These are phyloP conservation scores for Globisporangium recalcitrans DNA, from an alignment of 352 stramenopile genomes.

Conservation along the genomic window DNA sequence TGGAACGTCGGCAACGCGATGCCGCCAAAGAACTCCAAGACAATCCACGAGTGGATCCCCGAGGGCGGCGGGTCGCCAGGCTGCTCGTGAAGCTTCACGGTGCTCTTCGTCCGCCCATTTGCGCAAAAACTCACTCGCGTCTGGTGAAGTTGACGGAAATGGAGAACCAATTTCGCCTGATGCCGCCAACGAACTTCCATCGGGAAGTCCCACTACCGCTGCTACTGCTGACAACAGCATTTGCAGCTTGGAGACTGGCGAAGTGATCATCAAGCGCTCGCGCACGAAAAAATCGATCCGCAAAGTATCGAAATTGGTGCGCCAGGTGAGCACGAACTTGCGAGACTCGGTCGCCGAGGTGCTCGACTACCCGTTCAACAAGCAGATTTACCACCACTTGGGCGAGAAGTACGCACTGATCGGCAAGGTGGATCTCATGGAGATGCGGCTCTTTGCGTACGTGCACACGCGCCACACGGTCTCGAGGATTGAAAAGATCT, in stretches of 20 bases:
- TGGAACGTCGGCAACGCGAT: conserved; percentile 88
- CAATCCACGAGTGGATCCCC: conserved; percentile 69
- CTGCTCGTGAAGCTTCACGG: not conserved
- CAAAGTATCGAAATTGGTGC: conserved; percentile 58
- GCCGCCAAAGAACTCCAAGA: conserved; percentile 48
- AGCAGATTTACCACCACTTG: conserved; percentile 56
- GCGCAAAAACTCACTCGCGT: not conserved
- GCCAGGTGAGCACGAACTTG: conserved; percentile 60
- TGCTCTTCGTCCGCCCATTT: not conserved
- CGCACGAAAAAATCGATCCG: conserved; percentile 63
- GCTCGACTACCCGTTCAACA: conserved; percentile 65
- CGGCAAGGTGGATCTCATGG: conserved; percentile 74
- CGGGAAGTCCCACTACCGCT: not conserved
- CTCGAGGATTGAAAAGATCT: conserved; percentile 61
- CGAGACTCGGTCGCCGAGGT: conserved; percentile 50
- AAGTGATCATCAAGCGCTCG: conserved; percentile 65
- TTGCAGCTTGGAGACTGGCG: conserved; percentile 16
- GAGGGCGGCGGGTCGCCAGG: conserved; percentile 43
- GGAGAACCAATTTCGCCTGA: not conserved
- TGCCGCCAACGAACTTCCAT: not conserved
- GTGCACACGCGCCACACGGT: conserved; percentile 57
- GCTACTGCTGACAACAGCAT: not conserved
- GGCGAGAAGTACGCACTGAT: conserved; percentile 52
- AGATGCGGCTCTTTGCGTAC: conserved; percentile 77
- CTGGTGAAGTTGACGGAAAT: not conserved